Conservation (phyloP, 306 rosid genomes). For the Trifolium fragiferum region DNA sequence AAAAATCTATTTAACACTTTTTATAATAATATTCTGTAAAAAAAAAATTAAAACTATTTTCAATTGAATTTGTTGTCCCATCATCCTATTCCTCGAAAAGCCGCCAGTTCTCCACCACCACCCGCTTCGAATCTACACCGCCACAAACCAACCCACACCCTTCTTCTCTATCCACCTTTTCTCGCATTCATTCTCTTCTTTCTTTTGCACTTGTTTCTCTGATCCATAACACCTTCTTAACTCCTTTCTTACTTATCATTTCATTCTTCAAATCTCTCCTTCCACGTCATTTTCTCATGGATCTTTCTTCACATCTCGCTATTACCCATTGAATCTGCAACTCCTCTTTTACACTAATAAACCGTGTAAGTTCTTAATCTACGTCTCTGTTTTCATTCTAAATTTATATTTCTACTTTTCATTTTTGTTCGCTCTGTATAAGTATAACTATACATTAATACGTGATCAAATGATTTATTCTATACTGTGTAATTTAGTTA, state of each 20-base stretch:
- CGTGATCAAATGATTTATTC: no score
- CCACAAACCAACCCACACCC: not conserved
- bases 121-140: constrained; percentile 35
- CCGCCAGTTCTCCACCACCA: constrained; percentile 29
- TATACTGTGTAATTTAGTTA: no score
- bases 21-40: no score
- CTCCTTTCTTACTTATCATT: not conserved
- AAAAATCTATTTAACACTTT: no score
- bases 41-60: no score
- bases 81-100: no score
- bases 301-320: constrained; percentile 22
- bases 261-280: not conserved
- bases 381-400: constrained; percentile 3
- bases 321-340: constrained; percentile 20
- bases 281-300: not conserved
- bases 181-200: not conserved
- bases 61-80: no score
- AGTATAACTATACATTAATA: no score
- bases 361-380: not conserved
- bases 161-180: not conserved
- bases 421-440: not conserved
- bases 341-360: not conserved
- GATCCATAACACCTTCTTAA: not conserved
- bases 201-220: not conserved
- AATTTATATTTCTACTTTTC: not conserved